Evolutionary conservation across 169 alveolate genomes (phyloP), one percentile per base, ranked within the genome.

Genomic region (Plasmodium reichenowi): DNA sequence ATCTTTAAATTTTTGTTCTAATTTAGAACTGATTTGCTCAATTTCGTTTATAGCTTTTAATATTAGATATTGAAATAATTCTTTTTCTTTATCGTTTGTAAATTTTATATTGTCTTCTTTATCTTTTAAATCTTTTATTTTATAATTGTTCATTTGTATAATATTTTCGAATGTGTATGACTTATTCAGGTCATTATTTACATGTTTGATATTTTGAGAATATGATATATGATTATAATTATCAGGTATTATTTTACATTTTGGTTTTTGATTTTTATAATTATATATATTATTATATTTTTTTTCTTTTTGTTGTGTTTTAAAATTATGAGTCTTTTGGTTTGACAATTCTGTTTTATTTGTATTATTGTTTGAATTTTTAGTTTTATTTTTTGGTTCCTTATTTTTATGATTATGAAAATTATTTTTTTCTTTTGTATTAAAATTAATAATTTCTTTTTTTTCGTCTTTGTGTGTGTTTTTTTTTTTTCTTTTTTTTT

Each of bases 41-140:
- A 76, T 64, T 48, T 76, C 89, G 13, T 76, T 50, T 17, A 32
- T 76, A 63, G 89, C 89, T 56, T 76, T 48, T 64, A 26, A 32
- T 48, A 76, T 64, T 48, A 76, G n/a, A 43, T 76, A 76, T 29
- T 64, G 78, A 48, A 76, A 76, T 9, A 76, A 43, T 58, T 76
- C 89, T 58, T 68, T 22, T 48, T 76, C 89, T 20, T 38, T 63
- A 5, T 76, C 78, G 45, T 64, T 76, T 20, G 89, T 45, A 58
- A 76, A 76, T 24, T 17, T 43, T 48, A 32, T n/a, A 15, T 74
- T 54, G 26, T 59, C 24, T 20, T 48, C 72, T 45, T 43, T 13
- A 20, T 38, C 38, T 29, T 32, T 32, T 26, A 10, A 52, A 12
- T 62, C 68, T 13, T 59, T 22, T 48, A 48, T 29, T 56, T 74